Evolutionary conservation across 257 asterid species (phyloP).

Genomic region (Avicennia marina): DNA sequence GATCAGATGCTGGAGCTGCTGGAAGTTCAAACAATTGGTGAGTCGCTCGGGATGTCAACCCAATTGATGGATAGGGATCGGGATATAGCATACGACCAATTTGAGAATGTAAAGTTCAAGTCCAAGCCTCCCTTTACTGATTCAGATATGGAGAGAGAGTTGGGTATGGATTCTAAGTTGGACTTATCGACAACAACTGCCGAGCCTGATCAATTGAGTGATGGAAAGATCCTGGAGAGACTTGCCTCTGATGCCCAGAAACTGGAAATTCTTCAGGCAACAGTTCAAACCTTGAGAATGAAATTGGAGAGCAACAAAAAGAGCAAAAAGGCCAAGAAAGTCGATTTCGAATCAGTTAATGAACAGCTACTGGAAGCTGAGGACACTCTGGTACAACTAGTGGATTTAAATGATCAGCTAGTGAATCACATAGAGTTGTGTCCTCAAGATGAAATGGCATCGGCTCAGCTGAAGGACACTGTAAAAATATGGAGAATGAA

Average conservation of each 20-base stretch:
- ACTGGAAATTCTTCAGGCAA: constrained; percentile 47
- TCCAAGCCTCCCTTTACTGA: constrained; percentile 49
- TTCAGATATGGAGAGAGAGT: constrained; percentile 67
- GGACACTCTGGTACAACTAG: constrained; percentile 48
- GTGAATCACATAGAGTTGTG: constrained; percentile 55
- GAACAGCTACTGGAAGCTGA: constrained; percentile 77
- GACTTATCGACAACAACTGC: constrained; percentile 34
- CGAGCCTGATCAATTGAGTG: constrained; percentile 33
- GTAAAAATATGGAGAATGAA: constrained; percentile 40
- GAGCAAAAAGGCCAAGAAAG: constrained; percentile 37
- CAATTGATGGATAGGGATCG: constrained; percentile 18
- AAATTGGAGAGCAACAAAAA: constrained; percentile 47
- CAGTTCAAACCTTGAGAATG: constrained; percentile 42
- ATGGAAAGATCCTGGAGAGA: constrained; percentile 48
- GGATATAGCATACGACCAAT: constrained; percentile 28
- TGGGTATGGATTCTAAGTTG: constrained; percentile 50
- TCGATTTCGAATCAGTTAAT: constrained; percentile 48
- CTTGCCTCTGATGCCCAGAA: constrained; percentile 64
- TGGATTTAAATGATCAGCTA: constrained; percentile 60
- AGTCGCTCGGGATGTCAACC: constrained; percentile 21
- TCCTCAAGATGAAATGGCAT: constrained; percentile 39
- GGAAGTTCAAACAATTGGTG: constrained; percentile 49
- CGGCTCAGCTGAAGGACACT: constrained; percentile 44
- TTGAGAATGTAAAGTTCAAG: constrained; percentile 29
- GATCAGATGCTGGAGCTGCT: constrained; percentile 86